A percentile compares a stretch with the other conserved stretches of the same genome.
Evolutionary conservation across 495 filamentous ascomycete species (phyloP).

Genomic region (Penicillium macrosclerotiorum): DNA sequence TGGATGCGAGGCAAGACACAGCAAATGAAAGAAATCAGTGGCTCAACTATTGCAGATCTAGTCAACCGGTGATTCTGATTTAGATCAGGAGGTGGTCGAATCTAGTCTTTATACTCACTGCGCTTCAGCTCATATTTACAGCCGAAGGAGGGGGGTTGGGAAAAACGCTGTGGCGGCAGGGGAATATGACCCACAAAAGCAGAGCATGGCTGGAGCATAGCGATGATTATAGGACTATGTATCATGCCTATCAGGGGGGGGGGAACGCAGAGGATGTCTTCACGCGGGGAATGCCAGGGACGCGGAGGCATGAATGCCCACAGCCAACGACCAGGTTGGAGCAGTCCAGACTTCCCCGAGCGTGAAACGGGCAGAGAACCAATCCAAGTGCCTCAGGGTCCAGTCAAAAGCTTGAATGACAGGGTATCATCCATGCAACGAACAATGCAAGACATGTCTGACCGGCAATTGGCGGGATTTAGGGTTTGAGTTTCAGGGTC

Average conservation of each 20-base stretch:
- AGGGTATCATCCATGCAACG: background rate
- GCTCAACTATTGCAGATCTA: background rate
- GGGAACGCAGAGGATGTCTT: too few relatives aligned
- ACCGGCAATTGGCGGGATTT: slow-evolving; percentile 3
- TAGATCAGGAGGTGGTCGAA: too few relatives aligned
- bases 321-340: too few relatives aligned
- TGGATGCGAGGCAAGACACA: background rate
- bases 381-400: background rate
- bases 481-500: slow-evolving; percentile 3
- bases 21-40: background rate
- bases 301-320: background rate
- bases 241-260: too few relatives aligned
- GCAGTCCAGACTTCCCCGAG: too few relatives aligned
- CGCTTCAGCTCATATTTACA: too few relatives aligned
- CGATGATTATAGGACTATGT: too few relatives aligned
- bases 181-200: too few relatives aligned
- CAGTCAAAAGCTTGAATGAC: slow-evolving; percentile 1
- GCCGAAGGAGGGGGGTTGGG: too few relatives aligned
- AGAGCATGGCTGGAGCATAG: too few relatives aligned
- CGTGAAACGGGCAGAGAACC: background rate
- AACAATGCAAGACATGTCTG: slow-evolving; percentile 10
- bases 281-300: background rate
- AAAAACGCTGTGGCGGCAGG: too few relatives aligned
- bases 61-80: background rate
- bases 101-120: too few relatives aligned